A percentile compares a stretch with the other conserved stretches of the same genome.
These are phyloP conservation scores for Penicillium sp. DNA, from an alignment of 2,329 filamentous ascomycete genomes.

Conservation along the genomic window DNA sequence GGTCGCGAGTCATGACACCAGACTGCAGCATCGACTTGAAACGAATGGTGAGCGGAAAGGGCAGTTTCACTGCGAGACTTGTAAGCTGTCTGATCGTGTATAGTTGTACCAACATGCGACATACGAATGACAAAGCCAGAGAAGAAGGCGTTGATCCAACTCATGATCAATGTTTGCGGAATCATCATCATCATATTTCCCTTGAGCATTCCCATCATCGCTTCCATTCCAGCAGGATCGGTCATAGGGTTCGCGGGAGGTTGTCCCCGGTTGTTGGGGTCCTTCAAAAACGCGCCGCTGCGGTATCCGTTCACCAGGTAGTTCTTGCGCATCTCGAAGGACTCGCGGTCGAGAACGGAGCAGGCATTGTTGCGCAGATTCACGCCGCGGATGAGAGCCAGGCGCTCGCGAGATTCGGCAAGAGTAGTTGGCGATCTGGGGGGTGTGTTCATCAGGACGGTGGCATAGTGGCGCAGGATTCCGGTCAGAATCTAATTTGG, in stretches of 20 bases:
- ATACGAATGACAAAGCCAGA: slow-evolving; percentile 94
- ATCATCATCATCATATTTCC: slow-evolving; percentile 99
- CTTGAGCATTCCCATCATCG: slow-evolving; percentile 99
- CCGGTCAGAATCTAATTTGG: slow-evolving; percentile 73
- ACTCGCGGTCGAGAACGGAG: slow-evolving; percentile 70
- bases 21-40: slow-evolving; percentile 99
- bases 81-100: slow-evolving; percentile 8
- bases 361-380: slow-evolving; percentile 79
- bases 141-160: slow-evolving; percentile 99
- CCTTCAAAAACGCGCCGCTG: slow-evolving; percentile 81
- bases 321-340: slow-evolving; percentile 77
- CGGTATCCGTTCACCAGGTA: slow-evolving; percentile 78
- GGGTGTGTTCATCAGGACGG: slow-evolving; percentile 77
- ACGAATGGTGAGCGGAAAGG: slow-evolving; percentile 94
- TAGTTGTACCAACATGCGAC: slow-evolving; percentile 31
- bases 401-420: slow-evolving; percentile 67
- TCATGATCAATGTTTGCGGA: slow-evolving; percentile 98
- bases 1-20: slow-evolving; percentile 88
- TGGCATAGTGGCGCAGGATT: slow-evolving; percentile 92
- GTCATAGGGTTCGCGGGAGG: slow-evolving; percentile 90
- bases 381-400: slow-evolving; percentile 76
- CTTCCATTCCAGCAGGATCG: slow-evolving; percentile 95
- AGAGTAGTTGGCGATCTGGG: slow-evolving; percentile 73
- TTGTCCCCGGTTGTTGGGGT: slow-evolving; percentile 79
- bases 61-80: slow-evolving; percentile 70